Conservation (phyloP, 2,329 filamentous ascomycete genomes). For the Botrytis elliptica region DNA sequence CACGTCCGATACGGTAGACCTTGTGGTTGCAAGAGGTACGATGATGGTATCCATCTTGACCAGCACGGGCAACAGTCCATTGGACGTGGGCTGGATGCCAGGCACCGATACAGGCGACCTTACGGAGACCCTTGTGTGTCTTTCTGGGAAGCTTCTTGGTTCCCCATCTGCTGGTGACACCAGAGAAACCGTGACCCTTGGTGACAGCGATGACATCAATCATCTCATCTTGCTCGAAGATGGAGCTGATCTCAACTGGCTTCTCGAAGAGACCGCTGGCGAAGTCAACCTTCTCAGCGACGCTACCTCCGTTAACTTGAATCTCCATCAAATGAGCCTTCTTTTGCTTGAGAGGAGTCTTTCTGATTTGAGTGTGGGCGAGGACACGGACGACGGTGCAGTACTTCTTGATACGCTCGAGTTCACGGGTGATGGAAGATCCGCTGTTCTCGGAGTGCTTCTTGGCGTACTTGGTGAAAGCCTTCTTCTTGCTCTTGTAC, state of each 20-base stretch:
- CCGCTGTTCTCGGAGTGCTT: constrained; percentile 95
- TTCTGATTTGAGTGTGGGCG: constrained; percentile 98
- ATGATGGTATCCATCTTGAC: constrained; percentile 99
- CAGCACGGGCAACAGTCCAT: constrained; percentile 99
- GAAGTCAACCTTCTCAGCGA: constrained; percentile 96
- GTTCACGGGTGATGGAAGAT: constrained; percentile 88
- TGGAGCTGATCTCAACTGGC: constrained; percentile 84
- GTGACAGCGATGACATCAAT: constrained; percentile 99
- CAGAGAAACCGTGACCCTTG: constrained; percentile 98
- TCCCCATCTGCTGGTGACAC: constrained; percentile 97
- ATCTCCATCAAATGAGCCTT: constrained; percentile 99
- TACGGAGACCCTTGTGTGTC: constrained; percentile 99
- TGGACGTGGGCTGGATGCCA: constrained; percentile 99
- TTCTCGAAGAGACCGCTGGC: constrained; percentile 98
- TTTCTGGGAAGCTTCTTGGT: constrained; percentile 99
- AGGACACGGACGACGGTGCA: constrained; percentile 99
- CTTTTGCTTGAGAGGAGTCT: constrained; percentile 99
- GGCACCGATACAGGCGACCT: constrained; percentile 99
- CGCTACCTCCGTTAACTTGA: constrained; percentile 96
- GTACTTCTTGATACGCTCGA: constrained; percentile 99
- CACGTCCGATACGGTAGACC: constrained; percentile 98
- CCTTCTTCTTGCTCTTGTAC: constrained; percentile 99
- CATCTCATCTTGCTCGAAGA: constrained; percentile 99
- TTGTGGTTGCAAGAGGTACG: constrained; percentile 99
- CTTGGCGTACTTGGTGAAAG: constrained; percentile 99